These are phyloP conservation scores for Byssothecium circinans DNA, from an alignment of 2,329 filamentous ascomycete genomes.

Conservation along the genomic window DNA sequence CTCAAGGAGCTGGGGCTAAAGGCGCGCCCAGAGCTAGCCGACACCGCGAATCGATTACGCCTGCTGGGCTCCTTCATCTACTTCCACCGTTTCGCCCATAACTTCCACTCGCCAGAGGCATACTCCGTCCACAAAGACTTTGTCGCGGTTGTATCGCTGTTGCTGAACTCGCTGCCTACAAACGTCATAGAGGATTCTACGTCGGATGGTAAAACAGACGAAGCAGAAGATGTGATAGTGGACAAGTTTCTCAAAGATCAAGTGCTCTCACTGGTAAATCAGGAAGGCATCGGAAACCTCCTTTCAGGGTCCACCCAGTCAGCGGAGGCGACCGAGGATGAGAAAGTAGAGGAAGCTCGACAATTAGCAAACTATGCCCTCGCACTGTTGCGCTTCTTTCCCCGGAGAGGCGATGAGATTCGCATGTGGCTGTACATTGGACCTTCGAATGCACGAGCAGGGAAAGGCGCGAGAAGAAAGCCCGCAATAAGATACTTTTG, in stretches of 20 bases:
- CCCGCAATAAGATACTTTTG: conserved; percentile 82
- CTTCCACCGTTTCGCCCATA: conserved; percentile 55
- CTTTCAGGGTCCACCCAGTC: conserved; percentile 50
- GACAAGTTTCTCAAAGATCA: conserved; percentile 63
- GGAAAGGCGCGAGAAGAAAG: conserved; percentile 33
- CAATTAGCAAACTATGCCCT: conserved; percentile 83
- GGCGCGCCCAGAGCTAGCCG: conserved; percentile 31
- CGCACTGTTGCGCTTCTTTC: conserved; percentile 83
- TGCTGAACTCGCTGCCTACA: conserved; percentile 60
- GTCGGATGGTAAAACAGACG: conserved; percentile 35
- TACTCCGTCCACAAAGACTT: conserved; percentile 56
- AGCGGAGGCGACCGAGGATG: conserved; percentile 40
- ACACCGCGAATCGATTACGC: conserved; percentile 53
- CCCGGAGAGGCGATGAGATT: conserved; percentile 79
- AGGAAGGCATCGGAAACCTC: conserved; percentile 70
- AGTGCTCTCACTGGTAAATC: conserved; percentile 71
- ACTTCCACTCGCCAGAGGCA: conserved; percentile 40
- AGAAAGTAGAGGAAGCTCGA: conserved; percentile 62
- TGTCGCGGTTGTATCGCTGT: conserved; percentile 57
- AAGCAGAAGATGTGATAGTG: conserved; percentile 19
- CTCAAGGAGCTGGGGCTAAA: conserved; percentile 30
- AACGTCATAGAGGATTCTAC: conserved; percentile 56
- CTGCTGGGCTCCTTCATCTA: conserved; percentile 63
- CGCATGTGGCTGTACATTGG: conserved; percentile 91
- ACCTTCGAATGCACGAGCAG: conserved; percentile 54